These are phyloP conservation scores for Septoria petroselini DNA, from an alignment of 2,329 filamentous ascomycete species.

Conservation along the genomic window DNA sequence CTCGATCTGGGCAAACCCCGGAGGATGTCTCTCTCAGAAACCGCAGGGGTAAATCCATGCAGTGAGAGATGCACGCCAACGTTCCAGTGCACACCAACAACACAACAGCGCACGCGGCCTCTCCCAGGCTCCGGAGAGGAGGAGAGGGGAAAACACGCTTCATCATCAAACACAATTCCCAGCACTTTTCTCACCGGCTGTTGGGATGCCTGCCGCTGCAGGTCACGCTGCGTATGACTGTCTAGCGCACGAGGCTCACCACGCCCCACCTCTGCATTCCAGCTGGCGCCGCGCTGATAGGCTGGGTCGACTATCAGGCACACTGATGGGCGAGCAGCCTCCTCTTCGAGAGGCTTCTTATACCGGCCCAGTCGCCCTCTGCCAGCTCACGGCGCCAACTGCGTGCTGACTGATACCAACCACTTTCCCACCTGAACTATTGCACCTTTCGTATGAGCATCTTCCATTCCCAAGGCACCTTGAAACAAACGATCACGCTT, in stretches of 20 bases:
- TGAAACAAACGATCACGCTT: conserved; percentile 10
- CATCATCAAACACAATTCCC: neutral
- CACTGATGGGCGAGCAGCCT: neutral
- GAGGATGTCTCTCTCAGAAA: conserved; percentile 5
- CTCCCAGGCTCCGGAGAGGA: neutral
- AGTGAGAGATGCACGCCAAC: neutral
- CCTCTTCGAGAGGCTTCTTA: conserved; percentile 9
- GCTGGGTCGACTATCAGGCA: no score
- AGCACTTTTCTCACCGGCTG: conserved; percentile 7
- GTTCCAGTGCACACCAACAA: no score
- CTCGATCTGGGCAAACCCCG: no score
- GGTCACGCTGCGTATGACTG: conserved; percentile 3
- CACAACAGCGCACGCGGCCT: neutral
- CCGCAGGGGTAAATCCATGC: conserved; percentile 1
- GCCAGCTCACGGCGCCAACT: neutral
- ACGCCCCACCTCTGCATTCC: conserved; percentile 9
- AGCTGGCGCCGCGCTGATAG: neutral
- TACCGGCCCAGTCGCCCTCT: conserved; percentile 9
- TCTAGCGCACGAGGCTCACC: conserved; percentile 16
- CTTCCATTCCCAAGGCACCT: conserved; percentile 6
- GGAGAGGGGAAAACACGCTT: neutral
- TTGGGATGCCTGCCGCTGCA: conserved; percentile 5
- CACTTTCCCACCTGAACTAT: conserved; percentile 17
- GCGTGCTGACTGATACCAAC: conserved; percentile 8
- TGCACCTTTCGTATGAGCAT: conserved; percentile 17